Percentiles rank a stretch among this genome's conserved stretches.
phyloP scores from a whole-genome alignment of 352 stramenopile genomes.

The Phytophthora capsici region DNA sequence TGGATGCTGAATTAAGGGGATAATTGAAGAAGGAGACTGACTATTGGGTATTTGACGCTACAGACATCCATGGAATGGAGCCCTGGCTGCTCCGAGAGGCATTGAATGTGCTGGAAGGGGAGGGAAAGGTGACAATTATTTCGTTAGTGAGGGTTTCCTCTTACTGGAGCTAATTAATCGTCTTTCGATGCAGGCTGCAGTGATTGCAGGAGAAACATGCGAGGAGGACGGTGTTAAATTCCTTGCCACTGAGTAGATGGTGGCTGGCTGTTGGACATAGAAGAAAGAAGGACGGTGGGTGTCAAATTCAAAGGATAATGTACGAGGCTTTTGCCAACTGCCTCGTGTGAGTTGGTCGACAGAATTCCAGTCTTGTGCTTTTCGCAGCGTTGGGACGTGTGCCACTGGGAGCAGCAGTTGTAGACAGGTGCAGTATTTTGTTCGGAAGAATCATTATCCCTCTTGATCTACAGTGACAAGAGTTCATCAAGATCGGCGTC shows the following conservation, averaged over 20 bases:
- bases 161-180: not conserved
- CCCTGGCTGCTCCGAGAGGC: constrained; percentile 83
- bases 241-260: constrained; percentile 59
- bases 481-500: not conserved
- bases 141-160: not conserved
- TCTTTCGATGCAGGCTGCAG: constrained; percentile 50
- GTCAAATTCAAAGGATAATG: constrained; percentile 27
- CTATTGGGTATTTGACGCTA: not conserved
- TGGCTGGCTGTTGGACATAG: not conserved
- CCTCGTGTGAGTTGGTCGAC: not conserved
- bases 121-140: constrained; percentile 60
- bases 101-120: constrained; percentile 72
- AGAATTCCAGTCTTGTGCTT: constrained; percentile 1
- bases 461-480: not conserved
- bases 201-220: constrained; percentile 82
- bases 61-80: constrained; percentile 85
- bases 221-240: constrained; percentile 91
- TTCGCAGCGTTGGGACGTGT: constrained; percentile 5
- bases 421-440: not conserved
- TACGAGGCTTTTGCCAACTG: constrained; percentile 10
- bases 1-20: not conserved
- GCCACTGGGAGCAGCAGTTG: too few relatives aligned
- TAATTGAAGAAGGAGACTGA: not conserved
- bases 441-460: not conserved
- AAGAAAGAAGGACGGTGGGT: constrained; percentile 13